A percentile compares a stretch with the other conserved stretches of the same genome.
Evolutionary conservation across 2,329 filamentous ascomycete species (phyloP).

Genomic region (Monosporascus sp.): DNA sequence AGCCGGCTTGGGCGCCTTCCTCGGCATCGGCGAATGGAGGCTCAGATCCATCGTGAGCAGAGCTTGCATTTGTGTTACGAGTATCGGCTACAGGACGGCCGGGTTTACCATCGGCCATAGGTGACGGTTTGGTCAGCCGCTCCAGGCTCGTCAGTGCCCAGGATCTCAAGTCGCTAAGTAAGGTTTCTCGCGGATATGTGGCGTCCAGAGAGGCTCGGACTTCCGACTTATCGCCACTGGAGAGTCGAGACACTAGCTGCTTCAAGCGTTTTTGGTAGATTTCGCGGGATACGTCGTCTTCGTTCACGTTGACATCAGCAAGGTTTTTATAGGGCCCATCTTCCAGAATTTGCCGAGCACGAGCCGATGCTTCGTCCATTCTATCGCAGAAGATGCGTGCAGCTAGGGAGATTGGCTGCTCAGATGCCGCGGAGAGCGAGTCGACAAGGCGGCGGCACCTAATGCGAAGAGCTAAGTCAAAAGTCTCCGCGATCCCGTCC

Average conservation of each 20-base stretch:
- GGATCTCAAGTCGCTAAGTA: conserved; percentile 13
- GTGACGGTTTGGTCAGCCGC: conserved; percentile 1
- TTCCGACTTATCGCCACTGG: not conserved
- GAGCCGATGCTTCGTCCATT: not conserved
- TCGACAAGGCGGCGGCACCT: conserved; percentile 17
- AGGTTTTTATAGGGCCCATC: conserved; percentile 17
- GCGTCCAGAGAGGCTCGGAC: conserved; percentile 6
- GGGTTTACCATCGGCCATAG: not conserved
- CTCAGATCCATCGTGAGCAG: conserved; percentile 6
- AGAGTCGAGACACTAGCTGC: conserved; percentile 7
- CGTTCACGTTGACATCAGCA: conserved; percentile 7
- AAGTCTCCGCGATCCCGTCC: not conserved
- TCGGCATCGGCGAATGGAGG: conserved; percentile 8
- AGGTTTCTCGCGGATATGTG: conserved; percentile 6
- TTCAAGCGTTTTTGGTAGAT: conserved; percentile 8
- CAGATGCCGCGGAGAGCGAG: conserved; percentile 4
- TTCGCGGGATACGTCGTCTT: conserved; percentile 1
- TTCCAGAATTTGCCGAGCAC: conserved; percentile 7
- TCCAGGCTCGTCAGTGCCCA: conserved; percentile 17
- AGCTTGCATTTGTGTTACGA: no score
- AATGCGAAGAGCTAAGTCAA: conserved; percentile 19
- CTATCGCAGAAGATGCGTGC: conserved; percentile 19
- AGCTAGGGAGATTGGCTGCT: conserved; percentile 13
- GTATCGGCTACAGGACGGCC: not conserved
- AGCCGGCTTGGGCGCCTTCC: conserved; percentile 5